Conservation (phyloP, 2,329 filamentous ascomycete genomes). For the Myriangium duriaei region DNA sequence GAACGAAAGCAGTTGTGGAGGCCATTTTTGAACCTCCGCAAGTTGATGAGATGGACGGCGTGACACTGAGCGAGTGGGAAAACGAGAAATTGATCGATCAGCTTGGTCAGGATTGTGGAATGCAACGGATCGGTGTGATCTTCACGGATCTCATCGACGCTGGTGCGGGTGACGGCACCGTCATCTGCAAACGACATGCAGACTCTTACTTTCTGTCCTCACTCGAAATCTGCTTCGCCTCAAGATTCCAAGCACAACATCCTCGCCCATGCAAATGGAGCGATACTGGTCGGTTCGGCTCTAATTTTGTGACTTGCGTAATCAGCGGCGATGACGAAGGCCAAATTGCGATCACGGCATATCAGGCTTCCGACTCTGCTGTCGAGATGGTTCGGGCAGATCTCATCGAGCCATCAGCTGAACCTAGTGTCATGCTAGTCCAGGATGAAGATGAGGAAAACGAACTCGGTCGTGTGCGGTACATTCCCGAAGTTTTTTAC, state of each 20-base stretch:
- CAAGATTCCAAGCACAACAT: conserved; percentile 74
- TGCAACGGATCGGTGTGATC: conserved; percentile 83
- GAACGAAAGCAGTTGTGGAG: conserved; percentile 89
- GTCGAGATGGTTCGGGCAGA: conserved; percentile 96
- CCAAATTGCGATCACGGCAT: conserved; percentile 77
- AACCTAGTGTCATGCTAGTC: conserved; percentile 88
- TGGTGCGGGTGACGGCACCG: conserved; percentile 67
- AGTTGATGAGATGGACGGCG: conserved; percentile 73
- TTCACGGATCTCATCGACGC: conserved; percentile 75
- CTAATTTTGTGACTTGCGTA: conserved; percentile 93
- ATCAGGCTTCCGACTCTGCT: conserved; percentile 88
- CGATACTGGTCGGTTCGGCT: conserved; percentile 84
- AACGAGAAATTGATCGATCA: conserved; percentile 72
- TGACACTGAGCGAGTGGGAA: conserved; percentile 73
- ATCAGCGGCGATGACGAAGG: conserved; percentile 85
- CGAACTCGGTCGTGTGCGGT: conserved; percentile 55
- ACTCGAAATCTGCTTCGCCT: conserved; percentile 79
- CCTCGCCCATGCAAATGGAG: conserved; percentile 94
- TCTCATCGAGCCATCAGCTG: conserved; percentile 87
- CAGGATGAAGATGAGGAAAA: conserved; percentile 83
- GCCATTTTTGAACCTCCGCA: conserved; percentile 96
- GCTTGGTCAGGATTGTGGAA: conserved; percentile 67
- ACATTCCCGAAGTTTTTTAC: conserved; percentile 97
- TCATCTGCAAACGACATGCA: conserved; percentile 88
- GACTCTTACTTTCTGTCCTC: conserved; percentile 93